Percentiles rank a stretch among this genome's conserved stretches.
Evolutionary conservation across 768 basidiomycete species (phyloP).

Genomic region (Baorangia bicolor): DNA sequence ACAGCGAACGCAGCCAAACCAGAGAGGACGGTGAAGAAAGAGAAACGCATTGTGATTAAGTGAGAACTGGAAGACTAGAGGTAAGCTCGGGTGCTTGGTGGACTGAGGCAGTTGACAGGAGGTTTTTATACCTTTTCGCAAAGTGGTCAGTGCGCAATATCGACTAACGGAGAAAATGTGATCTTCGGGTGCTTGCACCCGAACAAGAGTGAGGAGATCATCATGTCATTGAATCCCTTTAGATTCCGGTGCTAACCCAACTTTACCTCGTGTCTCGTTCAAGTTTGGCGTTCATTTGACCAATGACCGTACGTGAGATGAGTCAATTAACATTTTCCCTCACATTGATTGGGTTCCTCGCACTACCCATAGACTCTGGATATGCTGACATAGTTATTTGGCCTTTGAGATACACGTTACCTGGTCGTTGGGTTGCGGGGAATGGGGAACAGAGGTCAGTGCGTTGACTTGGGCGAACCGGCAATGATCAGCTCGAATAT

Average conservation of each 20-base stretch:
- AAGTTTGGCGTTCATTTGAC: no score
- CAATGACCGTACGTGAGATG: no score
- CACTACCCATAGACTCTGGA: no score
- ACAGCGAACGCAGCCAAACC: background rate
- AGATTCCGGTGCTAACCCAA: no score
- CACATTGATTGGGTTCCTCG: no score
- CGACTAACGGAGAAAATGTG: background rate
- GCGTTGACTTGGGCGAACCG: background rate
- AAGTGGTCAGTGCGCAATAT: background rate
- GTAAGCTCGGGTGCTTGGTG: background rate
- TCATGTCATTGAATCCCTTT: no score
- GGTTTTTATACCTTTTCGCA: background rate
- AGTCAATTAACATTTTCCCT: no score
- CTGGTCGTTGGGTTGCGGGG: background rate
- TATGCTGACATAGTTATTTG: background rate
- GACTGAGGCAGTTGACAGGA: background rate
- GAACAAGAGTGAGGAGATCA: no score
- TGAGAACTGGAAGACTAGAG: background rate
- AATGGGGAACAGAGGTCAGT: background rate
- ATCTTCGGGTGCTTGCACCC: no score
- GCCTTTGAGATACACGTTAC: background rate
- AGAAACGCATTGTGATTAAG: background rate
- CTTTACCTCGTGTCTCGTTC: no score
- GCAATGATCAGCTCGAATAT: background rate
- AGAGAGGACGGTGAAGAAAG: background rate